Base-by-base conservation (phyloP, 2,329 filamentous ascomycete genomes). In the Xylariaceae sp. region DNA sequence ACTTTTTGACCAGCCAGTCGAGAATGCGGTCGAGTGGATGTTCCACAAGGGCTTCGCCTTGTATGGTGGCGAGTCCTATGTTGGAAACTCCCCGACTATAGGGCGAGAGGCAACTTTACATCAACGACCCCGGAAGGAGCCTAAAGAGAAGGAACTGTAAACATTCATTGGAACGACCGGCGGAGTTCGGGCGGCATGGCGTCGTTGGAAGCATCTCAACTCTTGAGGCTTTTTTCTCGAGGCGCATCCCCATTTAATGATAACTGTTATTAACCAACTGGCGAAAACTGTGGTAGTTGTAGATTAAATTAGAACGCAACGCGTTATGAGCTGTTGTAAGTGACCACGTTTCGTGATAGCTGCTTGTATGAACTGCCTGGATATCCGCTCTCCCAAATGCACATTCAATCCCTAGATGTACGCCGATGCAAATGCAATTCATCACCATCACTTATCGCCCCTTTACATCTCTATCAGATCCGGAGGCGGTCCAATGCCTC, bases 1-100 rank as follows among this genome's bases (percentile, higher is more conserved):
- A 53, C 74, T 96, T 50, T 97, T 97, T 64, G 92, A 99, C 67
- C 82, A 96, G 71, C 93, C 94, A 0, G 91, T 99, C 6, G 94
- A 97, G 74, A 82, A 91, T 58, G 91, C 89, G 0, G 91, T 96
- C 0, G 92, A 97, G 68, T 97, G 88, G 88, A 72, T 82, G 2
- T 97, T 97, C 76, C 89, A 96, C 66, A 89, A 86, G 64, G 89
- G 82, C 0, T 94, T 97, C 68, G 82, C 86, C 67, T 70, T 82
- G 1, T 81, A 91, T 52, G 92, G 90, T 3, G 92, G 84, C 1
- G 72, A 78, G 29, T 61, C 72, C 1, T 81, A 77, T 23, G 82
- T 87, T 3, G 83, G 83, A 9, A 67, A 81, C 50, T 70, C 81
- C 15, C 83, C 83, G 1, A 57, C 71, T 6, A 84, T 75, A 3